phyloP scores from a whole-genome alignment of 257 asterid species.

The Agastache rugosa region DNA sequence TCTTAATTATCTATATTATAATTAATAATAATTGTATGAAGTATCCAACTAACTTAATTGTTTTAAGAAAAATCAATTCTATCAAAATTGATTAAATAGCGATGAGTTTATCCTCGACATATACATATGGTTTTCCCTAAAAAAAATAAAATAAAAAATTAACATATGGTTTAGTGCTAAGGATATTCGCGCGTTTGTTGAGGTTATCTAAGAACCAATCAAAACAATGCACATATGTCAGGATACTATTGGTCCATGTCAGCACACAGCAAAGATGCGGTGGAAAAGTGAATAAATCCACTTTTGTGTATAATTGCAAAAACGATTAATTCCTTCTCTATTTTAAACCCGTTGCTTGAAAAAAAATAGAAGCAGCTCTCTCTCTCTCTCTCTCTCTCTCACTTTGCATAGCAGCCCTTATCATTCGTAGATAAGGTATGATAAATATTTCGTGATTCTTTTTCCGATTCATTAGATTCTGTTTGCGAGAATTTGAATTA shows the following conservation, averaged over 20 bases:
- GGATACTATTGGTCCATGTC: constrained; percentile 28
- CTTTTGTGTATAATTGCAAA: neutral
- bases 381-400: constrained; percentile 24
- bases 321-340: neutral
- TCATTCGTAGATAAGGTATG: constrained; percentile 39
- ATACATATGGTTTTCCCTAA: too few relatives aligned
- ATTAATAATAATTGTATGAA: too few relatives aligned
- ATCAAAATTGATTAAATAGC: too few relatives aligned
- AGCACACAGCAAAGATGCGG: neutral
- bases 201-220: neutral
- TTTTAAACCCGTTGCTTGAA: constrained; percentile 34
- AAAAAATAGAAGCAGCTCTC: constrained; percentile 19
- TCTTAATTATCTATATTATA: too few relatives aligned
- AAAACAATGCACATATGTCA: neutral
- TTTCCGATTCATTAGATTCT: neutral
- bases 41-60: too few relatives aligned
- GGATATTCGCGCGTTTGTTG: constrained; percentile 23
- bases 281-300: neutral
- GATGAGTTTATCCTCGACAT: too few relatives aligned
- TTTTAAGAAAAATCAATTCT: too few relatives aligned
- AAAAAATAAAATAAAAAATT: too few relatives aligned
- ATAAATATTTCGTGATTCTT: neutral
- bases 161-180: neutral
- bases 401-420: constrained; percentile 28
- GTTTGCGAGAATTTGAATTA: neutral